Evolutionary conservation across 768 basidiomycete genomes (phyloP).

Genomic region (Leucocoprinus sp.): DNA sequence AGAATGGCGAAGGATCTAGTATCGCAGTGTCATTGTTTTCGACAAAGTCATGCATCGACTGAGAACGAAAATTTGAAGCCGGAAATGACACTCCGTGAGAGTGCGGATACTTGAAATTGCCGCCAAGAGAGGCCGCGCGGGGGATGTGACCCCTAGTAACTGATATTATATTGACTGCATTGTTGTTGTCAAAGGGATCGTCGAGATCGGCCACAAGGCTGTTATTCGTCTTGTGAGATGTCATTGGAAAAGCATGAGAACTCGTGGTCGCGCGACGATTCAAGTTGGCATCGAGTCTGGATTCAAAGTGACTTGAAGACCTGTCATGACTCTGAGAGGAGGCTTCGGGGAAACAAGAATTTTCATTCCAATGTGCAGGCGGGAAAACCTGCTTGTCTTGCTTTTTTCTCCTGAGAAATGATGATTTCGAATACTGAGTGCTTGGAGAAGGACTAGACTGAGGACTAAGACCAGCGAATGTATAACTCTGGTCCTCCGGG

Average conservation of each 20-base stretch:
- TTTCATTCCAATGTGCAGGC: conserved; percentile 53
- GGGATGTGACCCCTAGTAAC: neutral
- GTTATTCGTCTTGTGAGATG: neutral
- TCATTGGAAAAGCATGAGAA: neutral
- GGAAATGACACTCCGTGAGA: neutral
- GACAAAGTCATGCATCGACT: neutral
- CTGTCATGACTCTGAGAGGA: neutral
- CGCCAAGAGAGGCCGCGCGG: conserved; percentile 2
- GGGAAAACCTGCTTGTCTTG: conserved; percentile 44
- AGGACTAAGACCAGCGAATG: conserved; percentile 36
- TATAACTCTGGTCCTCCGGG: conserved; percentile 36
- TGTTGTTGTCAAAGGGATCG: conserved; percentile 6
- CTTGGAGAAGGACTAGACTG: conserved; percentile 23
- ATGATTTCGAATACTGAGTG: conserved; percentile 19
- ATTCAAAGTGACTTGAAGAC: neutral
- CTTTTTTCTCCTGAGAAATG: conserved; percentile 39
- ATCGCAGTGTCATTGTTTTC: neutral
- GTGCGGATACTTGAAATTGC: neutral
- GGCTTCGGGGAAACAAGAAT: conserved; percentile 44
- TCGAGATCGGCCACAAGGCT: conserved; percentile 7
- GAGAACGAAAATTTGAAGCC: neutral
- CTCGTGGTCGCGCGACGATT: conserved; percentile 7
- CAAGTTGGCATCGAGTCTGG: neutral
- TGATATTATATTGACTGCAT: neutral
- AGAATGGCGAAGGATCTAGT: neutral